Conservation (phyloP, 768 basidiomycete species). For the Lactifluus volemus region DNA sequence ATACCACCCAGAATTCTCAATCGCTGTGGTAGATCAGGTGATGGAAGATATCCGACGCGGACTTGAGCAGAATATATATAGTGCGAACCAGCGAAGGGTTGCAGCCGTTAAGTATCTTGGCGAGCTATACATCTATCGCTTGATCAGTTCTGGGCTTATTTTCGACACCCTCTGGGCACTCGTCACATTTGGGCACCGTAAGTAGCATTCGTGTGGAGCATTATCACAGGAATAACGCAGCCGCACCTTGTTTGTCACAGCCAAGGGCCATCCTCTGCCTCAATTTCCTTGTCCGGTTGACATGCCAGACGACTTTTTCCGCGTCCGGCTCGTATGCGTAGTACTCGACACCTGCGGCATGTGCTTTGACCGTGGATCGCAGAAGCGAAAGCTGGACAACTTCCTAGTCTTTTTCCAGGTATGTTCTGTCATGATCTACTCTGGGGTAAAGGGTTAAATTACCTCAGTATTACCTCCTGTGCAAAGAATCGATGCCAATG, state of each 20-base stretch:
- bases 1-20: constrained; percentile 83
- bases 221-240: not conserved
- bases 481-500: constrained; percentile 88
- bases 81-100: constrained; percentile 86
- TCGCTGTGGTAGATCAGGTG: constrained; percentile 88
- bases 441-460: not conserved
- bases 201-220: constrained; percentile 29
- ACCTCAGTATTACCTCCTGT: constrained; percentile 70
- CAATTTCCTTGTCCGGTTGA: constrained; percentile 69
- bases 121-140: constrained; percentile 93
- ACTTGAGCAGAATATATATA: constrained; percentile 91
- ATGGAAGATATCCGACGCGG: constrained; percentile 88
- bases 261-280: constrained; percentile 83
- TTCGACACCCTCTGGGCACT: constrained; percentile 94
- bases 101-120: constrained; percentile 93
- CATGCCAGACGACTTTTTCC: constrained; percentile 94
- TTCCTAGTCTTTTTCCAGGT: constrained; percentile 94
- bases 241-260: constrained; percentile 32
- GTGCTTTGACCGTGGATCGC: constrained; percentile 93
- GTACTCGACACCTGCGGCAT: constrained; percentile 93
- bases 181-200: constrained; percentile 93
- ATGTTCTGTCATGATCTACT: constrained; percentile 3
- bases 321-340: constrained; percentile 83
- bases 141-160: constrained; percentile 80
- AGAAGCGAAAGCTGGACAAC: constrained; percentile 87